Percentiles rank a stretch among this genome's conserved stretches.
These are phyloP conservation scores for Malus fusca DNA, from an alignment of 306 rosid genomes.

Conservation along the genomic window DNA sequence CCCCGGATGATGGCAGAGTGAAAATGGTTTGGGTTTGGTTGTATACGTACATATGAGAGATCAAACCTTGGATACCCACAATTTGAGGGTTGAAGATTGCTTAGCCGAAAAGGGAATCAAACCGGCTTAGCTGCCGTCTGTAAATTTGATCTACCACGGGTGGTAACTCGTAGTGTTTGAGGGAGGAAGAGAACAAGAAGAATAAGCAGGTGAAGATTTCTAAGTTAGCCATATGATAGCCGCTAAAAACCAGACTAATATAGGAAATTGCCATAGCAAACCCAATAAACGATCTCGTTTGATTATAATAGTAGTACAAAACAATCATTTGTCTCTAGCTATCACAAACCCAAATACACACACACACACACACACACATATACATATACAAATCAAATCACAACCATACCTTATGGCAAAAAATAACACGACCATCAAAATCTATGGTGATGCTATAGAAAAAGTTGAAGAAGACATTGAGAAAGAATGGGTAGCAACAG, in stretches of 20 bases:
- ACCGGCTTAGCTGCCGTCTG: background rate
- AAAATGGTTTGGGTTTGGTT: background rate
- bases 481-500: slow-evolving; percentile 8
- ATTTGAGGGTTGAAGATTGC: background rate
- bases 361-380: too few species aligned
- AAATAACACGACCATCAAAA: background rate
- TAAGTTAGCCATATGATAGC: background rate
- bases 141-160: background rate
- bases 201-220: background rate
- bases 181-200: slow-evolving; percentile 2
- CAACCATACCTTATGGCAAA: background rate
- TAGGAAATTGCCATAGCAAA: background rate
- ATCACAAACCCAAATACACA: background rate
- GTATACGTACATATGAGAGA: slow-evolving; percentile 9
- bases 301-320: background rate
- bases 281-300: background rate
- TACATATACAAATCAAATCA: background rate
- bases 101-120: slow-evolving; percentile 25
- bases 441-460: slow-evolving; percentile 6
- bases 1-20: background rate
- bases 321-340: background rate
- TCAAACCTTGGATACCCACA: slow-evolving; percentile 9
- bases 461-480: slow-evolving; percentile 12
- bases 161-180: background rate
- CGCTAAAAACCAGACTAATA: background rate